Evolutionary conservation across 2,329 filamentous ascomycete species (phyloP).

Genomic region (Neophaeococcomyces mojaviensis): DNA sequence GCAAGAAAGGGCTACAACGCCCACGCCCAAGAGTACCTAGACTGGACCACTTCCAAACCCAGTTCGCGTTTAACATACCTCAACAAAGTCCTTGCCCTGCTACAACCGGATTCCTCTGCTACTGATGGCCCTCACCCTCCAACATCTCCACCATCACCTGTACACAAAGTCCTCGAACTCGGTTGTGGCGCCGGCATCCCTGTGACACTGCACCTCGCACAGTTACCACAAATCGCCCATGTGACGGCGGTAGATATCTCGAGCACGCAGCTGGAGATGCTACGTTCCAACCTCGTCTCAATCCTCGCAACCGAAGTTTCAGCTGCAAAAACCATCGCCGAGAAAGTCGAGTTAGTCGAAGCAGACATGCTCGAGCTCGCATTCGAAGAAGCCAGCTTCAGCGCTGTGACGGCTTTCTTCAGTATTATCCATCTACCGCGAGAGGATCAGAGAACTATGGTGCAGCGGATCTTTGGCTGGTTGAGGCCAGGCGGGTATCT

Average conservation of each 20-base stretch:
- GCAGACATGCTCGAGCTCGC: conserved; percentile 38
- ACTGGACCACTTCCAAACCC: conserved; percentile 28
- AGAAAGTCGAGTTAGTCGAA: conserved; percentile 24
- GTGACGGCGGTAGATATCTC: conserved; percentile 41
- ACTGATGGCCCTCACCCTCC: no score
- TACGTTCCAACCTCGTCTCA: conserved; percentile 22
- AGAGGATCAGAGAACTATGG: conserved; percentile 41
- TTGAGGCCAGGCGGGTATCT: conserved; percentile 45
- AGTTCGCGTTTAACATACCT: conserved; percentile 29
- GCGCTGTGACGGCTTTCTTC: conserved; percentile 48
- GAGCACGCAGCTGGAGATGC: conserved; percentile 31
- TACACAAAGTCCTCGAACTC: conserved; percentile 30
- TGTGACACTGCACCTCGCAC: conserved; percentile 21
- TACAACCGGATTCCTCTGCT: conserved; percentile 8
- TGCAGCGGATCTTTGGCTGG: conserved; percentile 42
- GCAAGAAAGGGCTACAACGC: conserved; percentile 27
- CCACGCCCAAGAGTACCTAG: conserved; percentile 30
- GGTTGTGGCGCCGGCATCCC: conserved; percentile 37
- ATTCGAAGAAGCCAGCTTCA: conserved; percentile 32
- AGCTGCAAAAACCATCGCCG: not conserved
- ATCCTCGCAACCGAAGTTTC: not conserved
- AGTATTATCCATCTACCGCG: conserved; percentile 50
- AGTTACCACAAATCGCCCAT: conserved; percentile 11
- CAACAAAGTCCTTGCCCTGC: conserved; percentile 23
- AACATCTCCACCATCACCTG: not conserved